Evolutionary conservation across 2,329 filamentous ascomycete species (phyloP).

Genomic region (Gyromitra esculenta): DNA sequence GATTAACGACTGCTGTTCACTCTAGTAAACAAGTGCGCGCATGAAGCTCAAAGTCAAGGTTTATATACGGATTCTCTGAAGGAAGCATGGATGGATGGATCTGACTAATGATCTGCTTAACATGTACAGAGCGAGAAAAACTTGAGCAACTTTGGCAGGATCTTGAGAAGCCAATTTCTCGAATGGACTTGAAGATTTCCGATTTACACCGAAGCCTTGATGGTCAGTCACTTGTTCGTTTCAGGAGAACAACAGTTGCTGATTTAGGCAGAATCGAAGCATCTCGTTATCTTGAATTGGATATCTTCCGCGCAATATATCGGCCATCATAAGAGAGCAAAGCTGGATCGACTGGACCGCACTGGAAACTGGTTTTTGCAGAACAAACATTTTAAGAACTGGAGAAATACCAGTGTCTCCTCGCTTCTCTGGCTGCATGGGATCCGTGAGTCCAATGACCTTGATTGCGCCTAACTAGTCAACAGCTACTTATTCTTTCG

Average conservation of each 20-base stretch:
- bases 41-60: background rate
- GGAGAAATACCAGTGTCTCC: slow-evolving; percentile 53
- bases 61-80: background rate
- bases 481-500: slow-evolving; percentile 21
- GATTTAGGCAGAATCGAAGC: slow-evolving; percentile 36
- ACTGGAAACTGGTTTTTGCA: slow-evolving; percentile 56
- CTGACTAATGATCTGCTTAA: no score
- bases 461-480: slow-evolving; percentile 57
- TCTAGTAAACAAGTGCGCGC: background rate
- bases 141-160: background rate
- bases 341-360: slow-evolving; percentile 38
- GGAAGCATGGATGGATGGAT: no score
- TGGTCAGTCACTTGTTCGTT: background rate
- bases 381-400: slow-evolving; percentile 49
- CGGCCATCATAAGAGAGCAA: slow-evolving; percentile 51
- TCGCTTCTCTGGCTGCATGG: slow-evolving; percentile 57
- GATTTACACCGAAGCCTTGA: background rate
- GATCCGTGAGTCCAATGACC: slow-evolving; percentile 55
- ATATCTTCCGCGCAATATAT: slow-evolving; percentile 55
- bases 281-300: slow-evolving; percentile 57
- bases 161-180: background rate
- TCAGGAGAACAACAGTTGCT: background rate
- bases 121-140: background rate
- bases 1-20: background rate
- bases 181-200: background rate